Conservation (phyloP, 1,284 basidiomycete species). For the Cryptococcus sp. region DNA sequence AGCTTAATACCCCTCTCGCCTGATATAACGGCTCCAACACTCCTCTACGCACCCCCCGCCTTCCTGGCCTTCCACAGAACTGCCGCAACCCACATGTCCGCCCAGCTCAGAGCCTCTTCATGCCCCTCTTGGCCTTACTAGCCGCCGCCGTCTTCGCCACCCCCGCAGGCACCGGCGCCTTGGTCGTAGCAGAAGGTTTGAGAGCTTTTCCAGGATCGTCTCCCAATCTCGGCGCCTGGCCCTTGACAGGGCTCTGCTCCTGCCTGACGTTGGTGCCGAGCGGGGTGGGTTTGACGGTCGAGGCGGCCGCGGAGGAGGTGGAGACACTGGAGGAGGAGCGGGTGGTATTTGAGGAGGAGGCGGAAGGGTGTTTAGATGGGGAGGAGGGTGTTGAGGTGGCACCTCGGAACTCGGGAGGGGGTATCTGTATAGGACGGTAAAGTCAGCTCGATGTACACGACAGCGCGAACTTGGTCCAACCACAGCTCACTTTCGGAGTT, state of each 20-base stretch:
- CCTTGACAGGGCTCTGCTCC: constrained; percentile 33
- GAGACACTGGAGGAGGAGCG: constrained; percentile 8
- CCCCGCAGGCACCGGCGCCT: constrained; percentile 8
- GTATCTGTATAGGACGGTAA: constrained; percentile 16
- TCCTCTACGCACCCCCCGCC: not conserved
- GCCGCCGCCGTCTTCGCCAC: constrained; percentile 24
- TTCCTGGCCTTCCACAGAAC: not conserved
- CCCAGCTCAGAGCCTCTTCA: constrained; percentile 38
- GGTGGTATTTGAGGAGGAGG: not conserved
- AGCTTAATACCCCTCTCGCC: not conserved
- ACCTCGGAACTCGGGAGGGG: constrained; percentile 31
- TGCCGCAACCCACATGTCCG: not conserved
- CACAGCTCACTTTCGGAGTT: constrained; percentile 36
- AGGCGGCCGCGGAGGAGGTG: constrained; percentile 8
- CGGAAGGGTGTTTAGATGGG: constrained; percentile 9
- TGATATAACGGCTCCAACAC: not conserved
- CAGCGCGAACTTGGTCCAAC: constrained; percentile 1
- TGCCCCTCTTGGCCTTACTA: constrained; percentile 42
- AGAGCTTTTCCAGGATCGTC: constrained; percentile 17
- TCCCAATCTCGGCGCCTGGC: constrained; percentile 10
- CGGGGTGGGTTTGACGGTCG: constrained; percentile 23
- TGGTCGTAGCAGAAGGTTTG: constrained; percentile 19
- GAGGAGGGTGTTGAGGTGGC: constrained; percentile 6
- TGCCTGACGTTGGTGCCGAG: constrained; percentile 31
- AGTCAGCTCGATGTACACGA: not conserved